Conservation (phyloP, 169 alveolate species). For the Besnoitia besnoiti region DNA sequence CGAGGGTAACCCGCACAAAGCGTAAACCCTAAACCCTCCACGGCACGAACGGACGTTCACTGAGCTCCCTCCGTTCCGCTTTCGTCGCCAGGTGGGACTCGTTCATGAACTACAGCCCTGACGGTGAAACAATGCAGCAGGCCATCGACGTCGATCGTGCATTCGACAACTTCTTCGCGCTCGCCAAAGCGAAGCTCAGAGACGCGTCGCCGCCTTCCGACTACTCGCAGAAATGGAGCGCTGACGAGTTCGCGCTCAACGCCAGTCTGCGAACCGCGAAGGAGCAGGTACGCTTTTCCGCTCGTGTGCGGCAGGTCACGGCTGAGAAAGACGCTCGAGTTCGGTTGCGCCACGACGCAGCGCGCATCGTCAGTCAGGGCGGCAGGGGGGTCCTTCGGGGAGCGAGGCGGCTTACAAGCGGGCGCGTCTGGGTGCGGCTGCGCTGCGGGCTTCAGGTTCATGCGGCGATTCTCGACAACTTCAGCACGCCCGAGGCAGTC, state of each 20-base stretch:
- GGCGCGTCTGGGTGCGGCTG: no score
- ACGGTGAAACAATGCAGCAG: slow-evolving; percentile 91
- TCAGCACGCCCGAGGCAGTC: slow-evolving; percentile 80
- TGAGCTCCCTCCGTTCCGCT: slow-evolving; percentile 64
- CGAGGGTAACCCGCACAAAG: no score
- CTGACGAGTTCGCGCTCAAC: slow-evolving; percentile 71
- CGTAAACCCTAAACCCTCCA: no score
- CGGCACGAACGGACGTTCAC: no score
- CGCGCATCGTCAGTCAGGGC: no score
- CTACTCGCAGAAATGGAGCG: slow-evolving; percentile 75
- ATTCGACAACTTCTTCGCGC: slow-evolving; percentile 91
- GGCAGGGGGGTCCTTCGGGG: no score
- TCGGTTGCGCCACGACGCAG: no score
- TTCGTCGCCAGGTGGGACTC: slow-evolving; percentile 86
- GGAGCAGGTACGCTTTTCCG: slow-evolving; percentile 56
- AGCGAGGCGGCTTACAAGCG: no score
- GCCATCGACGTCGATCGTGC: slow-evolving; percentile 92
- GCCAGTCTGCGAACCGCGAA: slow-evolving; percentile 71
- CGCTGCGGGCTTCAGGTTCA: slow-evolving; percentile 72
- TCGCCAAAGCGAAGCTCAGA: slow-evolving; percentile 86
- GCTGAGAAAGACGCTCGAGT: no score
- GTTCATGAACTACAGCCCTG: slow-evolving; percentile 89
- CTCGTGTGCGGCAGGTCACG: no score
- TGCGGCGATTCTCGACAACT: slow-evolving; percentile 85
- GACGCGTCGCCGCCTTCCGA: slow-evolving; percentile 33